Evolutionary conservation across 106 monocot species (phyloP).

Genomic region (Phalaenopsis equestris): DNA sequence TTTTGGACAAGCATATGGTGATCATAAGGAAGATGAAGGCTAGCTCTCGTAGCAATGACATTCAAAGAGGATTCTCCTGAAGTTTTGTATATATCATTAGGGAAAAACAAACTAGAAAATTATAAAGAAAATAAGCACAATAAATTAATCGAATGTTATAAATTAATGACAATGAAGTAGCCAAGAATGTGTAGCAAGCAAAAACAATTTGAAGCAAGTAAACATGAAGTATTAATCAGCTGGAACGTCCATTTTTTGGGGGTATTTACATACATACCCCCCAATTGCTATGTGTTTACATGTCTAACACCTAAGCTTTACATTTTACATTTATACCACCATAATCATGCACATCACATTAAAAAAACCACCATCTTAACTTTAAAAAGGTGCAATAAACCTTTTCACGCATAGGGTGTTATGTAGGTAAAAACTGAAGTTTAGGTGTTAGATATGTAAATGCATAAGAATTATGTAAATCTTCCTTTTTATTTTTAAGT

Average conservation of each 20-base stretch:
- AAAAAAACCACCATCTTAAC: no score
- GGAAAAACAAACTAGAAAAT: not conserved
- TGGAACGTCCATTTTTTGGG: not conserved
- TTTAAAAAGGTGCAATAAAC: no score
- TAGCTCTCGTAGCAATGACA: conserved; percentile 64
- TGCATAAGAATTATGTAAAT: no score
- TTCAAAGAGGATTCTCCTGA: conserved; percentile 66
- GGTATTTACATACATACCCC: no score
- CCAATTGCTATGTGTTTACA: no score
- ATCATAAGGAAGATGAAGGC: conserved; percentile 82
- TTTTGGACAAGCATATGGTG: conserved; percentile 89
- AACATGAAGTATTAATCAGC: not conserved
- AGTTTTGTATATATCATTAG: not conserved
- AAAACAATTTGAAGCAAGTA: not conserved
- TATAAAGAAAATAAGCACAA: not conserved
- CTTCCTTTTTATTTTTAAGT: not conserved
- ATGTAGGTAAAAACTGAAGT: no score
- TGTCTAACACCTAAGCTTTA: no score
- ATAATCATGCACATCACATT: no score
- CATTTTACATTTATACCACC: no score
- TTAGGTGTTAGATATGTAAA: no score
- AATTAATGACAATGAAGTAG: not conserved
- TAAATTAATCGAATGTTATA: not conserved
- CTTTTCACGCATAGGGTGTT: no score
- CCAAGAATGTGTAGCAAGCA: not conserved